Base-by-base conservation (phyloP, 176 grass and related monocot genomes). In the Leersia perrieri region DNA sequence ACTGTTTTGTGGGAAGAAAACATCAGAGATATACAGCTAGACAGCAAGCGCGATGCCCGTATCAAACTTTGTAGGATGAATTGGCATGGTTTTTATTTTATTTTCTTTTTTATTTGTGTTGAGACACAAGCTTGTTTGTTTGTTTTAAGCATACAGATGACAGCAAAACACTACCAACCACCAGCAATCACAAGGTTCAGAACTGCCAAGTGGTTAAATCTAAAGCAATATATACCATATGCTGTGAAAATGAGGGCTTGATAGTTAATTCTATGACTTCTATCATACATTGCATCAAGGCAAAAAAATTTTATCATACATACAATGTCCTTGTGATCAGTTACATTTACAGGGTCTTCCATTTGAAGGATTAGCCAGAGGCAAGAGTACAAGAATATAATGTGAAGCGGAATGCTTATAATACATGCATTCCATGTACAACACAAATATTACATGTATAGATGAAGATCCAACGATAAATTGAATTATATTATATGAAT, bases 401-500 rank as follows among this genome's bases (percentile, higher is more conserved):
- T 57, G 22, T 64, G 40, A 63, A 76, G 15, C 41, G 40, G 30
- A 68, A 75, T 70, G 53, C 53, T 74, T 41, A 81, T 70, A 80
- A 63, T 72, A 47, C 66, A 77, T 27, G 16, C 82, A 69, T 62
- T 65, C 29, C 22, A 11, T 70, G 76, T 44, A 34, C 33, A 40
- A 13, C 35, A 53, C 33, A 78, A 30, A 66, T 73, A 65, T 65
- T 47, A 25, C 29, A 29, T 79, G 45, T 83, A 65, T 27, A 77
- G 39, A 60, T 38, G 77, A 83, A 83, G 16, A 68, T 73, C 33
- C 33, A 76, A 78, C 45, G 18, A 25, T 64, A 85, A 55, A 66
- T 35, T 44, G 60, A 81, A 73, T 85, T 85, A 71, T 42, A 42
- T 72, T 38, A 28, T 53, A 74, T 42, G 29, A 74, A 81, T 5